Evolutionary conservation across 768 basidiomycete genomes (phyloP).

Genomic region (Thelephora ganbajun): DNA sequence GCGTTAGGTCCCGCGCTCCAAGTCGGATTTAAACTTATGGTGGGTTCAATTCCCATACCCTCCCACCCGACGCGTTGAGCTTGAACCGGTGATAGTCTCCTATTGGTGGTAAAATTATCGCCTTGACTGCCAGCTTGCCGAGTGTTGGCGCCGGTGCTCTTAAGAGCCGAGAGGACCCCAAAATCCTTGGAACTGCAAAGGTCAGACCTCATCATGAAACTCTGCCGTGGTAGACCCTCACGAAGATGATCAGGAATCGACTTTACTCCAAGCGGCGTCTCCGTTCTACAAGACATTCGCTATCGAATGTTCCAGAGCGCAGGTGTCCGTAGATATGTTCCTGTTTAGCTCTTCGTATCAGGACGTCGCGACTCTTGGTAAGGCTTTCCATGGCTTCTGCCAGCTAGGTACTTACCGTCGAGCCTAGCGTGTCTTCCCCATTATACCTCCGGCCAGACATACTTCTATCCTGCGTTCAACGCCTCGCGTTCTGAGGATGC

Average conservation of each 20-base stretch:
- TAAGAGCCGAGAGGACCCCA: constrained; percentile 94
- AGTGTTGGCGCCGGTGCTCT: constrained; percentile 81
- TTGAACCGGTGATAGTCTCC: constrained; percentile 38
- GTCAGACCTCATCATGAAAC: constrained; percentile 19
- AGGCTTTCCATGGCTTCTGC: constrained; percentile 8
- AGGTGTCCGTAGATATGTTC: constrained; percentile 99
- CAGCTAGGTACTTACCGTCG: not conserved
- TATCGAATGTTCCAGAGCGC: constrained; percentile 93
- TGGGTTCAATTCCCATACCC: constrained; percentile 16
- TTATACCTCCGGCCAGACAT: constrained; percentile 96
- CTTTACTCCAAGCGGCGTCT: constrained; percentile 82
- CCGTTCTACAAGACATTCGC: constrained; percentile 98
- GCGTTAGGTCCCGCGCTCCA: constrained; percentile 92
- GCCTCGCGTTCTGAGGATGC: constrained; percentile 91
- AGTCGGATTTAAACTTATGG: constrained; percentile 93
- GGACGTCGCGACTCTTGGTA: constrained; percentile 88
- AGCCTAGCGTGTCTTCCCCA: constrained; percentile 75
- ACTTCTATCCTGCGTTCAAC: constrained; percentile 97
- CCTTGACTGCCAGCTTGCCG: constrained; percentile 75
- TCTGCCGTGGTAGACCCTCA: not conserved
- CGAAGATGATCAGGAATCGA: constrained; percentile 57
- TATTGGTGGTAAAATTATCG: constrained; percentile 91
- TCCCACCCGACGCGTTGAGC: not conserved
- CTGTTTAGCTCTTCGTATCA: constrained; percentile 88
- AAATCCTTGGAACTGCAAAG: constrained; percentile 89